Conservation (phyloP, 2,329 filamentous ascomycete genomes). For the Akanthomyces muscarius region DNA sequence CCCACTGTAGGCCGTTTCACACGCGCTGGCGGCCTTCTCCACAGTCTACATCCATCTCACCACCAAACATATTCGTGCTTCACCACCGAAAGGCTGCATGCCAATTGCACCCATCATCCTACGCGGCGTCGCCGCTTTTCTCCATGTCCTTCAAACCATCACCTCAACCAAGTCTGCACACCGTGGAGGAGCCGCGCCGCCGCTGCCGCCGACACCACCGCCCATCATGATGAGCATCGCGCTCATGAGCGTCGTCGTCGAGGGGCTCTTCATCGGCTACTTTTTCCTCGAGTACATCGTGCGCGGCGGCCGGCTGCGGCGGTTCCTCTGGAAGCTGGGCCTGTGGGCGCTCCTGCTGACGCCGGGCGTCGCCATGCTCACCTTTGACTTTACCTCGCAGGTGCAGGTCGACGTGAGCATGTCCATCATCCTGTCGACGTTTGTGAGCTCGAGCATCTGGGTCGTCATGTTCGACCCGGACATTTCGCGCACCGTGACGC, state of each 20-base stretch:
- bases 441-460: slow-evolving; percentile 9
- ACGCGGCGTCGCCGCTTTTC: background rate
- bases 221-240: slow-evolving; percentile 1
- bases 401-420: slow-evolving; percentile 5
- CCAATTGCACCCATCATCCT: background rate
- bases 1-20: too few relatives aligned
- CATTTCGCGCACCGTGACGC: background rate
- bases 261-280: slow-evolving; percentile 1
- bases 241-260: slow-evolving; percentile 2
- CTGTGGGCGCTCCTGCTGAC: slow-evolving; percentile 1
- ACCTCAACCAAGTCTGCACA: background rate
- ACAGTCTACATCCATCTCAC: too few relatives aligned
- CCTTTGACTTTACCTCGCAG: slow-evolving; percentile 10
- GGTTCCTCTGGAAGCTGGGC: slow-evolving; percentile 8
- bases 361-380: slow-evolving; percentile 7
- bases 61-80: too few relatives aligned
- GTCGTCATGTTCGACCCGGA: slow-evolving; percentile 10
- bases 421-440: slow-evolving; percentile 1
- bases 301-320: slow-evolving; percentile 4
- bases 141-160: background rate
- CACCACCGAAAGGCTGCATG: too few relatives aligned
- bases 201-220: background rate
- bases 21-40: too few relatives aligned
- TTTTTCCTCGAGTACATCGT: slow-evolving; percentile 1
- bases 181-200: background rate